Percentiles rank a stretch among this genome's conserved stretches.
phyloP scores from a whole-genome alignment of 257 asterid genomes.

The Parsonsia alboflavescens region DNA sequence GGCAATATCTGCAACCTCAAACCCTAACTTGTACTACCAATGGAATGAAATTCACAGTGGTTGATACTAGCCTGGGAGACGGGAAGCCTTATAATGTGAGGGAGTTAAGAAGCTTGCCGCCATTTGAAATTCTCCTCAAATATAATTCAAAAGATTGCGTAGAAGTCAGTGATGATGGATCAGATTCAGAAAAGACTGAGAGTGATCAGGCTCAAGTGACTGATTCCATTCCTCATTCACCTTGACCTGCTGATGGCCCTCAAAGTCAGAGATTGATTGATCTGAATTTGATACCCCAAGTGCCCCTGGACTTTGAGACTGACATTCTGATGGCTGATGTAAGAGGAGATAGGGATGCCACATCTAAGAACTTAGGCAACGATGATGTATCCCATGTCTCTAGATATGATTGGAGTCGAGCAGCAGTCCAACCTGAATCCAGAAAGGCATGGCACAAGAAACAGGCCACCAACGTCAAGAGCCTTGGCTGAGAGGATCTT shows the following conservation, averaged over 20 bases:
- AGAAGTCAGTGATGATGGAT: slow-evolving; percentile 24
- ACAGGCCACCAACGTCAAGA: slow-evolving; percentile 21
- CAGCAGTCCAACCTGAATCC: slow-evolving; percentile 18
- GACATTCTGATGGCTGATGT: slow-evolving; percentile 20
- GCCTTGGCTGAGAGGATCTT: slow-evolving; percentile 21
- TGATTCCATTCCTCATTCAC: slow-evolving; percentile 16
- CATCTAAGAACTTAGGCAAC: slow-evolving; percentile 9
- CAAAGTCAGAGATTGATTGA: slow-evolving; percentile 42
- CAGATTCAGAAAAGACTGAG: slow-evolving; percentile 24
- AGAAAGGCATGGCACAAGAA: slow-evolving; percentile 22
- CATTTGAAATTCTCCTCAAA: slow-evolving; percentile 21
- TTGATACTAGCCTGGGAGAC: slow-evolving; percentile 53
- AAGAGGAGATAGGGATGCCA: slow-evolving; percentile 24
- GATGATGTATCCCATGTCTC: slow-evolving; percentile 13
- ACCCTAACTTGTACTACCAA: slow-evolving; percentile 31
- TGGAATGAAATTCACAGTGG: slow-evolving; percentile 41
- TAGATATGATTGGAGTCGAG: slow-evolving; percentile 1
- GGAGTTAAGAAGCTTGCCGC: slow-evolving; percentile 45
- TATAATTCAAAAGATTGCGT: slow-evolving; percentile 8
- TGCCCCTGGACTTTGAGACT: slow-evolving; percentile 32
- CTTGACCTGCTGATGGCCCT: slow-evolving; percentile 20
- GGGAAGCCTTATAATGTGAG: slow-evolving; percentile 34
- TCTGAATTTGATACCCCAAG: slow-evolving; percentile 52
- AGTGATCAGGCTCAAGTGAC: slow-evolving; percentile 15
- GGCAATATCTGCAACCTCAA: slow-evolving; percentile 64